These are phyloP conservation scores for Nepenthes alata DNA, from an alignment of 179 eudicot species.

Conservation along the genomic window DNA sequence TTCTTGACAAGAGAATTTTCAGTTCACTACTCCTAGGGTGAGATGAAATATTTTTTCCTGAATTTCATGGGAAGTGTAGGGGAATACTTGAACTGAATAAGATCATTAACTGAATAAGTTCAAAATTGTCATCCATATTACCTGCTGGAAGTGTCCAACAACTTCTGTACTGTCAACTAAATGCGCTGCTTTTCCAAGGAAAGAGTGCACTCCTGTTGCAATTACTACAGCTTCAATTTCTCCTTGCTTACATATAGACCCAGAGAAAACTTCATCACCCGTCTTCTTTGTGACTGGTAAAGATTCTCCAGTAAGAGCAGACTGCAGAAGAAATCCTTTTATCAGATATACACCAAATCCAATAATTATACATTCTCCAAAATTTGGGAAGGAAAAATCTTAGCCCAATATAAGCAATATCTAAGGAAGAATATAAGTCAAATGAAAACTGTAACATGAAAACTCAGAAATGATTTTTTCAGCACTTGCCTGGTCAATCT, in stretches of 20 bases:
- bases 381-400: neutral
- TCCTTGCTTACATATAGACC: slow-evolving; percentile 68
- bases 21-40: too few species aligned
- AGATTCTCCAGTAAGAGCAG: slow-evolving; percentile 60
- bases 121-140: slow-evolving; percentile 5
- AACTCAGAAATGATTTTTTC: neutral
- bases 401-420: too few species aligned
- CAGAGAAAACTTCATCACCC: slow-evolving; percentile 60
- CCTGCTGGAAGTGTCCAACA: slow-evolving; percentile 72
- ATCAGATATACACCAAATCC: slow-evolving; percentile 4
- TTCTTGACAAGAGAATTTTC: too few species aligned
- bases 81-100: too few species aligned
- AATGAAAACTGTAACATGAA: neutral
- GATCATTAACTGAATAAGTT: neutral
- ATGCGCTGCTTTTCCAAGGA: slow-evolving; percentile 70
- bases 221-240: slow-evolving; percentile 67
- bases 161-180: slow-evolving; percentile 51
- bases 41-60: too few species aligned
- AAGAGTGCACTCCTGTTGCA: slow-evolving; percentile 65
- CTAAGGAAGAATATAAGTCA: too few species aligned
- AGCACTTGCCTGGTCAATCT: slow-evolving; percentile 54
- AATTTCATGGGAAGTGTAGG: too few species aligned
- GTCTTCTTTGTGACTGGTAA: slow-evolving; percentile 50
- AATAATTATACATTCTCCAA: neutral
- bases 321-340: slow-evolving; percentile 22